These are phyloP conservation scores for Botryotinia convoluta DNA, from an alignment of 2,329 filamentous ascomycete species.

Conservation along the genomic window DNA sequence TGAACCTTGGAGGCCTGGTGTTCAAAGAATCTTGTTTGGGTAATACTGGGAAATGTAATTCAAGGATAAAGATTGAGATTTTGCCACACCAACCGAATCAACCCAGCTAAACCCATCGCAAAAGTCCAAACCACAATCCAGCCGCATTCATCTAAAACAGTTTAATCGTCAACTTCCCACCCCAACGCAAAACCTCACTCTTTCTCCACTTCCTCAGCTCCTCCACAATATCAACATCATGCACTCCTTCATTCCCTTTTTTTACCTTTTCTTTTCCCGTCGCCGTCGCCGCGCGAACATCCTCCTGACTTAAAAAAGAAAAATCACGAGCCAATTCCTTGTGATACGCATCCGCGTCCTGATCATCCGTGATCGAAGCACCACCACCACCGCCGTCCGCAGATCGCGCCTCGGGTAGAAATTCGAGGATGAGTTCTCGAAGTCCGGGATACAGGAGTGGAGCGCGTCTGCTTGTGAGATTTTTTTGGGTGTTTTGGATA, in stretches of 20 bases:
- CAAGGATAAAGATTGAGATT: not conserved
- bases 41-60: not conserved
- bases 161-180: slow-evolving; percentile 24
- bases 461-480: slow-evolving; percentile 28
- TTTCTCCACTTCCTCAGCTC: slow-evolving; percentile 26
- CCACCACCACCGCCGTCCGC: not conserved
- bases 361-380: slow-evolving; percentile 30
- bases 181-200: slow-evolving; percentile 23
- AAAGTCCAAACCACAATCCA: not conserved
- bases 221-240: slow-evolving; percentile 25
- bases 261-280: not conserved
- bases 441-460: slow-evolving; percentile 50
- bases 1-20: too few relatives aligned
- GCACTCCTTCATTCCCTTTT: not conserved
- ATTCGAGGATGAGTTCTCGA: slow-evolving; percentile 54
- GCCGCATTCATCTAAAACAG: not conserved
- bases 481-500: slow-evolving; percentile 38
- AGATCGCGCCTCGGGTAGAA: slow-evolving; percentile 36
- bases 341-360: slow-evolving; percentile 32
- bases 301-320: slow-evolving; percentile 31
- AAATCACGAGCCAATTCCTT: slow-evolving; percentile 28
- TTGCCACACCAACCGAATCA: not conserved
- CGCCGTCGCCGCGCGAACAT: not conserved
- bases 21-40: not conserved
- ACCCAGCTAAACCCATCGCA: not conserved